These are phyloP conservation scores for Sordaria brevicollis DNA, from an alignment of 495 filamentous ascomycete genomes.

Conservation along the genomic window DNA sequence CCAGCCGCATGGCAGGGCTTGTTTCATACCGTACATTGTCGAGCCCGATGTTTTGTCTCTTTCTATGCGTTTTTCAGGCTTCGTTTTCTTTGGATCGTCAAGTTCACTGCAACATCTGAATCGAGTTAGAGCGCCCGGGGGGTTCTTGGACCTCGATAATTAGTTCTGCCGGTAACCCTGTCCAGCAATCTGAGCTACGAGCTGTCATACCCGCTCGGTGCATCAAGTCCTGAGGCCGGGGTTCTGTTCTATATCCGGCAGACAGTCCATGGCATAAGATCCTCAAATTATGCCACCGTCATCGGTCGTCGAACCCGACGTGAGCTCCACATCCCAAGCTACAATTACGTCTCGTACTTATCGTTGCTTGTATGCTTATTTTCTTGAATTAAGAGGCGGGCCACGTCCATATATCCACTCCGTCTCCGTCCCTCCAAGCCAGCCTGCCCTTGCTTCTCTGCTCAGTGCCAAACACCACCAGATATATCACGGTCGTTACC, in stretches of 20 bases:
- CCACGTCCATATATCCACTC: constrained; percentile 31
- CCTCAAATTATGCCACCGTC: constrained; percentile 46
- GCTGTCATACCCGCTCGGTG: constrained; percentile 35
- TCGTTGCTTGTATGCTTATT: constrained; percentile 36
- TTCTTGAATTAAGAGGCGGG: constrained; percentile 29
- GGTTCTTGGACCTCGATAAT: constrained; percentile 17
- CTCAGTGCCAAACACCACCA: constrained; percentile 38
- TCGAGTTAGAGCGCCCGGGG: constrained; percentile 31
- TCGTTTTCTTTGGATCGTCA: constrained; percentile 23
- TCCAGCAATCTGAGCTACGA: constrained; percentile 26
- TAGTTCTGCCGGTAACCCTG: constrained; percentile 22
- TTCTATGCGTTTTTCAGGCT: constrained; percentile 35
- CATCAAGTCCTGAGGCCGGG: constrained; percentile 39
- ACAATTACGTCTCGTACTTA: constrained; percentile 39
- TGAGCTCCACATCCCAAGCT: constrained; percentile 36
- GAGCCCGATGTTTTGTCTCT: constrained; percentile 33
- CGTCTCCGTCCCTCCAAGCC: constrained; percentile 12
- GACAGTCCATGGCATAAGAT: constrained; percentile 46
- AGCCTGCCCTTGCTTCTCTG: constrained; percentile 9
- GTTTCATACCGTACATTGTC: constrained; percentile 36
- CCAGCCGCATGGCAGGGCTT: constrained; percentile 37
- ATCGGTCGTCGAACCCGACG: constrained; percentile 35
- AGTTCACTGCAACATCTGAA: constrained; percentile 22
- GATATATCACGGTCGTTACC: constrained; percentile 38
- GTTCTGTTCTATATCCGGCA: constrained; percentile 40